Evolutionary conservation across 2,329 filamentous ascomycete species (phyloP), one percentile per base, ranked within the genome.

Genomic region (Aureobasidium sp.): DNA sequence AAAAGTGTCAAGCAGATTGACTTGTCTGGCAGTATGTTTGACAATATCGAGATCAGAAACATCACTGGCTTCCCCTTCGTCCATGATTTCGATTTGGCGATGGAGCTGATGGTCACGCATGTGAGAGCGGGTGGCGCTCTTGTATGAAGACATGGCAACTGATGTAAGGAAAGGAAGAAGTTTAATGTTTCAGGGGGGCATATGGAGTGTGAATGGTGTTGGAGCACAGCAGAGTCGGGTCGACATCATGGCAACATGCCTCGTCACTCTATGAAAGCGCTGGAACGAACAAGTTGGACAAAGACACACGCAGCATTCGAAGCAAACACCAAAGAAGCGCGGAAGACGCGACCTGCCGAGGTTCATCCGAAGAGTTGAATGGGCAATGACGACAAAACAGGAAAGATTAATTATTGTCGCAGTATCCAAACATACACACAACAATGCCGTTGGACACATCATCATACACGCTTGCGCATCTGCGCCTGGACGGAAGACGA

Each of bases 401-500:
- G 27, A 36, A 31, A 31, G 27, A 60, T 41, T 27, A 51, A 45
- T 41, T 37, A 42, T 41, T 22, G 51, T 41, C 51, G 22, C 31
- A 42, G 17, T 11, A 5, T 8, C 34, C 20, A 12, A 42, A 62
- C 34, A 58, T 12, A 51, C 25, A 64, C 49, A 31, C 61, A n/a
- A 76, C 66, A 68, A 97, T 97, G 93, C 92, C 93, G 63, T 90
- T 97, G 74, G 93, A 97, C 77, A 96, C 91, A 8, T 93, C 90
- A 14, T 91, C 90, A 57, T 97, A 97, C 80, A 86, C 86, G 55
- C 85, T 97, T 65, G 91, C 91, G 65, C 88, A 94, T 61, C 75
- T 83, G 59, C 80, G 80, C 66, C 76, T 82, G 62, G 81, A 83
- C 68, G 81, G 93, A 89, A 87, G 94, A 64, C 87, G 94, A 69